A percentile compares a stretch with the other conserved stretches of the same genome.
Evolutionary conservation across 352 stramenopile genomes (phyloP).

Genomic region (Phytophthora sp.): DNA sequence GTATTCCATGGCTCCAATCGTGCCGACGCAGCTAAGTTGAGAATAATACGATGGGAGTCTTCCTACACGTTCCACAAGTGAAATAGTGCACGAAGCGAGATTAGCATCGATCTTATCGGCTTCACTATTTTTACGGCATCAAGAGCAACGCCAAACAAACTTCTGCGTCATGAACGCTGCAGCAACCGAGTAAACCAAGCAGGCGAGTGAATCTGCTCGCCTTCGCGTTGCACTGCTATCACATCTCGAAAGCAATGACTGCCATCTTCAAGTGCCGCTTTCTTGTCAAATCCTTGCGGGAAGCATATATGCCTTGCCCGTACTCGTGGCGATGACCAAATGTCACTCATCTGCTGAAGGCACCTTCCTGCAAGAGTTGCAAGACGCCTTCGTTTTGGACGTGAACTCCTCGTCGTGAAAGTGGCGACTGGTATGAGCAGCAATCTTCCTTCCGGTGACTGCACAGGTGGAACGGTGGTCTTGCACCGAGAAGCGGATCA

Average conservation of each 20-base stretch:
- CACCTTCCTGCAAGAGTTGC: no score
- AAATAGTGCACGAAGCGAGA: background rate
- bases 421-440: no score
- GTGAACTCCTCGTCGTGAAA: background rate
- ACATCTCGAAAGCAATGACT: background rate
- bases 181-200: background rate
- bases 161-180: no score
- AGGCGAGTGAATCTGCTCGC: conserved; percentile 4
- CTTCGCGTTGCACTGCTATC: conserved; percentile 3
- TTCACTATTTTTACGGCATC: conserved; percentile 2
- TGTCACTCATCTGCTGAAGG: background rate
- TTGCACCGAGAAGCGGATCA: background rate
- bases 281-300: background rate
- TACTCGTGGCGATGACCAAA: no score
- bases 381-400: background rate
- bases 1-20: conserved; percentile 27
- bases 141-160: background rate
- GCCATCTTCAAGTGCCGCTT: background rate
- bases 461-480: no score
- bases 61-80: background rate
- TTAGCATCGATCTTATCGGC: conserved; percentile 13
- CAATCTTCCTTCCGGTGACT: no score
- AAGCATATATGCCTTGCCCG: no score
- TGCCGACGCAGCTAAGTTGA: background rate
- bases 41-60: background rate